A percentile compares a stretch with the other conserved stretches of the same genome.
phyloP scores from a whole-genome alignment of 2,329 filamentous ascomycete genomes.

The Zasmidium citrigriseum region DNA sequence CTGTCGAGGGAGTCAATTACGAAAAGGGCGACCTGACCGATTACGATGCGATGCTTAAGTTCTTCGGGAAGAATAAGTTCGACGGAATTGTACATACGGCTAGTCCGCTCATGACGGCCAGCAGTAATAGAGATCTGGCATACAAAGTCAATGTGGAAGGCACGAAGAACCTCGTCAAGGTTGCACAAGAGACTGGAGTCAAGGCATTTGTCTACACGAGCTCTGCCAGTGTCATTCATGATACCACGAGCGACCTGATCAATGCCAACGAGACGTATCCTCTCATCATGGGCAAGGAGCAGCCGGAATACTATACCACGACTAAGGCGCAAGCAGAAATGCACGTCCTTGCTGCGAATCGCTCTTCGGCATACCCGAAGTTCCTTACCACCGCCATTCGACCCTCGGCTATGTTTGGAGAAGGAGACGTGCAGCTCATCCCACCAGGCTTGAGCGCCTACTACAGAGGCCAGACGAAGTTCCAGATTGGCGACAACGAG shows the following conservation, averaged over 20 bases:
- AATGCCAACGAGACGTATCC: conserved; percentile 53
- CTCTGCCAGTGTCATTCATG: conserved; percentile 52
- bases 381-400: conserved; percentile 54
- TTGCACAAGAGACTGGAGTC: conserved; percentile 49
- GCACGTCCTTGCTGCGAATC: conserved; percentile 52
- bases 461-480: conserved; percentile 50
- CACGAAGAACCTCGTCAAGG: conserved; percentile 50
- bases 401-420: conserved; percentile 54
- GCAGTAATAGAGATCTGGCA: conserved; percentile 42
- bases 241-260: conserved; percentile 46
- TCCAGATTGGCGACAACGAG: conserved; percentile 53
- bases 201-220: conserved; percentile 58
- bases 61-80: conserved; percentile 47
- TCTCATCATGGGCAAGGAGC: conserved; percentile 45
- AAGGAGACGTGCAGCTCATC: conserved; percentile 49
- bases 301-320: conserved; percentile 54
- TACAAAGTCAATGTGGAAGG: conserved; percentile 55
- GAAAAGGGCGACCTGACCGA: conserved; percentile 54
- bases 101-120: conserved; percentile 42
- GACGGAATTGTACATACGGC: conserved; percentile 54
- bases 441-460: conserved; percentile 48
- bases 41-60: conserved; percentile 39
- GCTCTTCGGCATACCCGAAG: conserved; percentile 38
- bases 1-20: conserved; percentile 48
- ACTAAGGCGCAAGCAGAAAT: conserved; percentile 53